Conservation (phyloP, 352 stramenopile genomes). For the Pythium utonaiense region DNA sequence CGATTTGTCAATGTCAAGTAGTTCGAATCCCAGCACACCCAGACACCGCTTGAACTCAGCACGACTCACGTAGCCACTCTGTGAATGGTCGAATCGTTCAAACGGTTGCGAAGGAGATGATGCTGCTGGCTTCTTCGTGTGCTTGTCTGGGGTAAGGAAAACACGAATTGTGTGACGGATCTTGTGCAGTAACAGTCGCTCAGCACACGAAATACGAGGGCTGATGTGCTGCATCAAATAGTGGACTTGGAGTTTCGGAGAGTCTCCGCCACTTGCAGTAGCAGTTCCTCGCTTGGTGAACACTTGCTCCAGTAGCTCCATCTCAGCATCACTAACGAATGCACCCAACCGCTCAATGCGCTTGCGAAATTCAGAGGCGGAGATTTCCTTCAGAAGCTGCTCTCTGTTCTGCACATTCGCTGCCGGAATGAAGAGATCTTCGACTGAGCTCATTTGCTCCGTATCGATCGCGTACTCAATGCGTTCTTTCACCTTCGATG, state of each 20-base stretch:
- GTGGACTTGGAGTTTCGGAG: conserved; percentile 31
- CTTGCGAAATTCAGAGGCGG: conserved; percentile 7
- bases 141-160: conserved; percentile 30
- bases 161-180: conserved; percentile 46
- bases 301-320: conserved; percentile 14
- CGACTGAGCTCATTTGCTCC: conserved; percentile 33
- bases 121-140: conserved; percentile 18
- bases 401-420: conserved; percentile 9
- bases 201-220: conserved; percentile 39
- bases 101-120: conserved; percentile 39
- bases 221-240: conserved; percentile 60
- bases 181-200: conserved; percentile 63
- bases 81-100: conserved; percentile 46
- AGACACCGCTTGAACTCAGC: conserved; percentile 68
- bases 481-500: conserved; percentile 57
- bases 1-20: conserved; percentile 56
- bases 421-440: conserved; percentile 33
- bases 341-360: conserved; percentile 19
- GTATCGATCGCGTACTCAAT: conserved; percentile 59
- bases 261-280: background rate
- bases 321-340: conserved; percentile 17
- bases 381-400: conserved; percentile 16
- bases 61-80: conserved; percentile 43
- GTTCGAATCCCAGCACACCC: conserved; percentile 57
- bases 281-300: background rate